Percentiles rank a stretch among this genome's conserved stretches.
Conservation (phyloP, 108 stramenopile genomes). For the Nitzschia palea region DNA sequence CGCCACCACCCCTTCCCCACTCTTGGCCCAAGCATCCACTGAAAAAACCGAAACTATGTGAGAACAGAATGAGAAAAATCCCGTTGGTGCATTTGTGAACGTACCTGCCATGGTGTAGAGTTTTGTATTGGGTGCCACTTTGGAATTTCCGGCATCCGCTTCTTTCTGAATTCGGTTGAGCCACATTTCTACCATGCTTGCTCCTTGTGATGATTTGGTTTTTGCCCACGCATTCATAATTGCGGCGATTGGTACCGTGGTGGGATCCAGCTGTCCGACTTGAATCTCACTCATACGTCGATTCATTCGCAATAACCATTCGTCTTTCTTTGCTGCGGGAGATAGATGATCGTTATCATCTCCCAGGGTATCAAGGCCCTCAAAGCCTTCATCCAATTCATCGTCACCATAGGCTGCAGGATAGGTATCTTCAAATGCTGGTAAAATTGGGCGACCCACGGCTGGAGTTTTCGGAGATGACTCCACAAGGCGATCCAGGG, state of each 20-base stretch:
- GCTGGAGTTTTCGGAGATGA: background rate
- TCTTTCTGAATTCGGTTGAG: constrained; percentile 70
- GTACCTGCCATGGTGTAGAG: constrained; percentile 85
- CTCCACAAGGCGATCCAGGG: background rate
- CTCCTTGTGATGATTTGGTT: constrained; percentile 76
- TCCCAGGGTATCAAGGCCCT: background rate
- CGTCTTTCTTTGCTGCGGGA: constrained; percentile 56
- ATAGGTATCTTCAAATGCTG: constrained; percentile 23
- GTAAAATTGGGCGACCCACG: constrained; percentile 20
- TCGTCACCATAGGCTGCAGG: background rate
- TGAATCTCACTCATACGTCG: constrained; percentile 60
- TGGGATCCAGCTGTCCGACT: constrained; percentile 71
- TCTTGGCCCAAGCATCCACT: constrained; percentile 90
- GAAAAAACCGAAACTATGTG: background rate
- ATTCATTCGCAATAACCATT: constrained; percentile 87
- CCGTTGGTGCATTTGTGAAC: background rate
- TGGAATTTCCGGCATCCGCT: constrained; percentile 61
- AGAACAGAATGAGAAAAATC: background rate
- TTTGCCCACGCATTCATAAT: constrained; percentile 90
- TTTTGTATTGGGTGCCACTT: constrained; percentile 63
- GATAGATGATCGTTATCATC: constrained; percentile 9
- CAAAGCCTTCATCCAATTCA: constrained; percentile 15
- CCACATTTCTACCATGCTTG: constrained; percentile 83
- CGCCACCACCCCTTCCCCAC: constrained; percentile 70
- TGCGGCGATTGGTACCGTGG: constrained; percentile 59